Base-by-base conservation (phyloP, 1,284 basidiomycete genomes). In the Tilletia walkeri region DNA sequence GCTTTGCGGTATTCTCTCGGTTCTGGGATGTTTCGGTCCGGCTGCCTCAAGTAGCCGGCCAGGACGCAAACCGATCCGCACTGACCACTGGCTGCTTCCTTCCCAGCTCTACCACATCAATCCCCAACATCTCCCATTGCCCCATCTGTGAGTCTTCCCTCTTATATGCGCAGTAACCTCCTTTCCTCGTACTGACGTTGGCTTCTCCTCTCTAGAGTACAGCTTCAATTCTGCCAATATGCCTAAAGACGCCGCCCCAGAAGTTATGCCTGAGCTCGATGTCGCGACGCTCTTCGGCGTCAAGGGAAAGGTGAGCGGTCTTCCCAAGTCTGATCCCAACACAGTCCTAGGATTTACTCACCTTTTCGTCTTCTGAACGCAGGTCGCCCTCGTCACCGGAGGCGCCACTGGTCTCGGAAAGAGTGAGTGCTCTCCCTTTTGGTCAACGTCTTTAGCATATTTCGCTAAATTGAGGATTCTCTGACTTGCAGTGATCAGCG, bases 381-480 rank as follows among this genome's bases (percentile, higher is more conserved):
- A 91, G 91, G 73, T 85, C 41, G 84, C 90, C 50, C 87, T 93
- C 59, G 88, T 93, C 18, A 93, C 91, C 3, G 92, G 92, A 2
- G 92, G 92, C 45, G 82, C 73, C 20, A 80, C 80, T 4, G 81
- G 81, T 53, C 73, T 82, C n/a, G 81, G 81, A 67, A 80, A 81
- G 75, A 82, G 75, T 76, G 41, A 67, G 72, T 50, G 24, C 14
- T 14, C 16, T 56, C 20, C 68, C 68, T 16, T n/a, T 16, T 54
- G 12, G 10, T 30, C 24, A 30, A 30, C 2, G 24, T 30, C 24
- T 30, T 30, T 30, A 30, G 24, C 24, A 30, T 30, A 61, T 12
- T 24, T 61, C 6, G 50, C 66, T 38, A 10, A n/a, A 1, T 48
- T 56, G 24, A 16, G 18, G 38, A 3, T 24, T 38, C 50, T 36